Base-by-base conservation (phyloP, 1,139 yeast genomes). In the Petasospora fabianii region DNA sequence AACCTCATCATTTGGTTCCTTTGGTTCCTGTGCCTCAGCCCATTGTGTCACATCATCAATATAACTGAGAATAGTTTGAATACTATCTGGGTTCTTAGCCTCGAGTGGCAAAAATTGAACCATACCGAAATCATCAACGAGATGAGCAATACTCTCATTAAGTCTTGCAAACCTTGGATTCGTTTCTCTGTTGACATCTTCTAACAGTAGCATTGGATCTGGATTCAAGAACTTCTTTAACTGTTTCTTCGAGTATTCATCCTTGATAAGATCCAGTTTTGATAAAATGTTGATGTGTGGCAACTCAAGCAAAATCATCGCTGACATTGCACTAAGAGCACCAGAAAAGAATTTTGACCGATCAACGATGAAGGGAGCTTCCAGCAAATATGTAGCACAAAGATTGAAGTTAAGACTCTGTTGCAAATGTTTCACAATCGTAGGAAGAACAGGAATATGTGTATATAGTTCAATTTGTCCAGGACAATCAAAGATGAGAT, bases 101-200 rank as follows among this genome's bases (percentile, higher is more conserved):
- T 87, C 94, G 48, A 92, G 69, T 0, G 98, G 97, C 48, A 92
- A 66, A 57, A 88, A 92, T 58, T 92, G 97, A 4, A 92, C 97
- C 99, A 92, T 92, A 8, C 98, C 97, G 61, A 92, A 92, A 58
- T 94, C 99, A 59, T 94, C 97, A 26, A 86, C 90, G 51, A 92
- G 69, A 49, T 84, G 80, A 1, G 97, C 97, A 51, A 92, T 88
- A 21, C 92, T 74, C 51, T 75, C 75, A 59, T 87, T 92, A 45
- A 92, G 71, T 46, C 71, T 77, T 31, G 81, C 74, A 55, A 80
- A 92, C 54, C 75, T 81, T 24, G 96, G 95, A 60, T 88, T 92
- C 32, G 75, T 66, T 36, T 66, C 71, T 36, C 64, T 59, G 44
- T 71, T 66, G 8, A 67, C 70, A 36, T 70, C 73, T 51, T 65